Evolutionary conservation across 2,329 filamentous ascomycete species (phyloP), one percentile per base, ranked within the genome.

Genomic region (Phialophora tarda): DNA sequence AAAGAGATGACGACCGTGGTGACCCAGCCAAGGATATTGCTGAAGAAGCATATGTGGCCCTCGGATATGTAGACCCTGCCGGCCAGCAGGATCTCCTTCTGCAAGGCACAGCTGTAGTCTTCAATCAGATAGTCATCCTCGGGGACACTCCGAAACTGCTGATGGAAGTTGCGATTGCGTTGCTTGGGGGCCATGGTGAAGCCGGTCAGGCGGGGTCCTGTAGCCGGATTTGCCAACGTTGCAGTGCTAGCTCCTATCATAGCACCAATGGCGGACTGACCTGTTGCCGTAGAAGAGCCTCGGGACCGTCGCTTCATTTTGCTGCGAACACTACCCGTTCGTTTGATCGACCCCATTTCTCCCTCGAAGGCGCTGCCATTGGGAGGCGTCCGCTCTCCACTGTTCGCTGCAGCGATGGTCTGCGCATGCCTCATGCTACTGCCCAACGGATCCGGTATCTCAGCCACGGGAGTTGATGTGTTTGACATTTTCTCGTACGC

Each of bases 111-210:
- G 77, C 95, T 97, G 78, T 98, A 99, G 77, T 99, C 95, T 76
- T 99, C 95, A 71, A 99, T 98, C 28, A 99, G 84, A 75, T 97
- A 97, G 78, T 99, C 95, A 74, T 99, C 95, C 71, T 98, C 94
- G 0, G 96, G 95, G 0, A 99, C 95, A 76, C 93, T 98, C 78
- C 95, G 91, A 83, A 99, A 99, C 2, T 97, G 81, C 66, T 86
- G 86, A 77, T 99, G 95, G 74, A 98, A 99, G 75, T 98, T 95
- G 57, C 92, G 88, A 79, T 99, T 99, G 64, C 96, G 88, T 81
- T 95, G 97, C 78, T 96, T 96, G 77, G 91, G 96, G 57, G 95
- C 95, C 70, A 98, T 93, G 58, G 95, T 94, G 77, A 99, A 99
- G 0, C 95, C 95, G 4, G 94, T 97, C 70, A 96, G 83, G 70